A percentile compares a stretch with the other conserved stretches of the same genome.
phyloP scores from a whole-genome alignment of 208 protist genomes.

The Dictyostelium gargantuum region DNA sequence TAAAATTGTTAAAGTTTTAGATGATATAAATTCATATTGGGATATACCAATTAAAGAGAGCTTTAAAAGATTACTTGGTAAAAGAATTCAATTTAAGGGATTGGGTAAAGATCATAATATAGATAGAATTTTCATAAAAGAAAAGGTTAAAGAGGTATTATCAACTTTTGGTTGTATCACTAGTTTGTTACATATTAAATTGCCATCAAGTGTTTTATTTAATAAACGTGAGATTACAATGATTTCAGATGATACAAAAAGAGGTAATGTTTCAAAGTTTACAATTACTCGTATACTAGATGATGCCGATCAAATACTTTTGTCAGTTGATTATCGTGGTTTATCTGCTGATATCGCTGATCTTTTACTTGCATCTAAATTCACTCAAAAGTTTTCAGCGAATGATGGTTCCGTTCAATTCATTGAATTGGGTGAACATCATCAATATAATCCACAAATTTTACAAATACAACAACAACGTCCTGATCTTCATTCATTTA shows the following conservation, averaged over 20 bases:
- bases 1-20: neutral
- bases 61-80: conserved; percentile 1
- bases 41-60: conserved; percentile 16
- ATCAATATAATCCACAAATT: neutral
- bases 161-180: neutral
- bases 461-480: neutral
- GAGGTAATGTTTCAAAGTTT: conserved; percentile 49
- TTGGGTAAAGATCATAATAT: conserved; percentile 27
- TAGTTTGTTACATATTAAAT: neutral
- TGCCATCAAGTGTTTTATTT: conserved; percentile 10
- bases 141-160: conserved; percentile 33
- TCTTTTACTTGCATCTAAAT: conserved; percentile 26
- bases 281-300: neutral
- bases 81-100: conserved; percentile 30
- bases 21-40: conserved; percentile 15
- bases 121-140: conserved; percentile 28
- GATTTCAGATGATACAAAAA: conserved; percentile 26
- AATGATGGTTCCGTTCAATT: conserved; percentile 15
- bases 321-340: conserved; percentile 27
- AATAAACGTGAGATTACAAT: conserved; percentile 27
- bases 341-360: conserved; percentile 10
- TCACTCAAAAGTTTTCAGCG: conserved; percentile 1
- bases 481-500: neutral
- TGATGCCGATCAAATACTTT: conserved; percentile 37
- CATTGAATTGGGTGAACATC: conserved; percentile 5